Evolutionary conservation across 768 basidiomycete genomes (phyloP), one percentile per base, ranked within the genome.

Genomic region (Boletus rubroflammeus): DNA sequence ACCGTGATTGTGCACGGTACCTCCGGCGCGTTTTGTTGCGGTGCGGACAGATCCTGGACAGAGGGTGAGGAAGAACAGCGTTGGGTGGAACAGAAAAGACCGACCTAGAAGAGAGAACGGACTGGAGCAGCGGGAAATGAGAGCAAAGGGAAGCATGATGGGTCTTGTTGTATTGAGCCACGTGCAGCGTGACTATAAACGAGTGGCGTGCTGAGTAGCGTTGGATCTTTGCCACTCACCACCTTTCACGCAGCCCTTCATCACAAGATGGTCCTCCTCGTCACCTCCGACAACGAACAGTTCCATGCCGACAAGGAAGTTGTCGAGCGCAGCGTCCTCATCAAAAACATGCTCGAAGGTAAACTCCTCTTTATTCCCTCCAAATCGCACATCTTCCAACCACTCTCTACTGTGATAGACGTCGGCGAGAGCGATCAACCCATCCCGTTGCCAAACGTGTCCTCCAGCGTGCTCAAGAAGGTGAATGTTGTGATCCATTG

Each of bases 291-390:
- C 73, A 93, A 91, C 62, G 97, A 98, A 74, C 84, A 88, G 59
- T 99, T 96, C 76, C 80, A 81, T 49, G 90, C 95, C 60, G 94
- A 98, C 69, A 91, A 87, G 73, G 90, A 94, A 53, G 91, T 99
- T 53, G 93, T 93, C 52, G 91, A 95, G 76, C 90, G 97, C 72
- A 88, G 85, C 58, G 93, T 96, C 10, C 83, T 99, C 64, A 97
- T 99, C 75, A 97, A 96, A 81, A 96, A 97, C 80, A 98, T 99
- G 97, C 88, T 98, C 50, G 97, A 98, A 75, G 97, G 97, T 92
- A 53, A 64, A 7, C 36, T 54, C 54, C 49, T 35, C 52, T 47
- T 56, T 38, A 34, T 50, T 32, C 9, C 6, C 35, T 8, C 6
- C 42, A 19, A 36, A 17, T 26, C 26, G 21, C 25, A n/a, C 44